Evolutionary conservation across 169 alveolate species (phyloP).

Genomic region (Haemoproteus tartakovskyi): DNA sequence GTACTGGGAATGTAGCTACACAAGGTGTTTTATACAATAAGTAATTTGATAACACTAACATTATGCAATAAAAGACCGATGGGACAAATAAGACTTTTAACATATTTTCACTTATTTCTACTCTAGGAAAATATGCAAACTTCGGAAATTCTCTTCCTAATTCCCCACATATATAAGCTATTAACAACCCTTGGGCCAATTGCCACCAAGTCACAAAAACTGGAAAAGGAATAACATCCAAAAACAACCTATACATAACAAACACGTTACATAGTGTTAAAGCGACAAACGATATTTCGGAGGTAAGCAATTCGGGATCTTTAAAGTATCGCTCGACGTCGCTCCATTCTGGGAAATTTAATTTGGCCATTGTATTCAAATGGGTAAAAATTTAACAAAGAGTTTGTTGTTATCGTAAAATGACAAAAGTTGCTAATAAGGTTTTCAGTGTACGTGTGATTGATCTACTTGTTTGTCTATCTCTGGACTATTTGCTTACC

Average conservation of each 20-base stretch:
- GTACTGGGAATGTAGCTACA: constrained; percentile 88
- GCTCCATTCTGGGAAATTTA: constrained; percentile 74
- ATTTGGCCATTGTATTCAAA: constrained; percentile 41
- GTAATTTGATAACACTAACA: constrained; percentile 88
- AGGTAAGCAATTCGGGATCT: constrained; percentile 85
- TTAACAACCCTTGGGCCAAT: constrained; percentile 87
- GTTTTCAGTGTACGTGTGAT: not conserved
- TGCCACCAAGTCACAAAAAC: constrained; percentile 92
- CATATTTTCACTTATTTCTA: constrained; percentile 77
- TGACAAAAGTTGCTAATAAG: too few species aligned
- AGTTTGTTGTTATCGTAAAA: too few species aligned
- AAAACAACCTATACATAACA: constrained; percentile 87
- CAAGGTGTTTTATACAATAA: constrained; percentile 87
- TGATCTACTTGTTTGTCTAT: not conserved
- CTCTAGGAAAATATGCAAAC: constrained; percentile 85
- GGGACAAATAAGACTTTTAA: constrained; percentile 83
- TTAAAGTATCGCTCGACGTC: constrained; percentile 81
- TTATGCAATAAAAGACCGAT: constrained; percentile 83
- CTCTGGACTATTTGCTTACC: constrained; percentile 1
- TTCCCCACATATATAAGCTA: constrained; percentile 91
- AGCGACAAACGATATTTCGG: constrained; percentile 83
- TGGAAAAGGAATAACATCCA: constrained; percentile 89
- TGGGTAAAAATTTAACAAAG: too few species aligned
- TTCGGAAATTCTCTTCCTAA: constrained; percentile 83
- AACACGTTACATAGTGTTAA: constrained; percentile 88